Conservation (phyloP, 2,329 filamentous ascomycete species). For the Penicillium sp. region DNA sequence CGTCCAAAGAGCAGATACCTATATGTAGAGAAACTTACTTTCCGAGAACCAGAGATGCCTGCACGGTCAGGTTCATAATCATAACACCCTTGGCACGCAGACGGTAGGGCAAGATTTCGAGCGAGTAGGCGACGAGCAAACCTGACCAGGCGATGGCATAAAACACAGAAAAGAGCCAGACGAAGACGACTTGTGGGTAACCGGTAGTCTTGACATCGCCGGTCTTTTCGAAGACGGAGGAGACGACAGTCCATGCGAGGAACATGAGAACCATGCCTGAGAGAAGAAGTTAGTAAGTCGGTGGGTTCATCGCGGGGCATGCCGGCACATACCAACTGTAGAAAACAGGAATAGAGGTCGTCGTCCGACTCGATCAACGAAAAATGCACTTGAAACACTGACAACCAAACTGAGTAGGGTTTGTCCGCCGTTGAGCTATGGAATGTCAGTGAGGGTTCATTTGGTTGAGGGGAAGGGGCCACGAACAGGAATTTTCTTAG, state of each 20-base stretch:
- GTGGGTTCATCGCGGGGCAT: rapidly evolving
- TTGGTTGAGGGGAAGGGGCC: not conserved
- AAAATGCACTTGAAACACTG: slow-evolving; percentile 54
- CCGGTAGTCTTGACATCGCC: slow-evolving; percentile 14
- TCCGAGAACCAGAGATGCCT: slow-evolving; percentile 60
- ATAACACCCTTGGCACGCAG: slow-evolving; percentile 42
- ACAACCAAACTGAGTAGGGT: slow-evolving; percentile 60
- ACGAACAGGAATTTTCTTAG: slow-evolving; percentile 55
- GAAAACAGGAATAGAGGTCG: slow-evolving; percentile 54
- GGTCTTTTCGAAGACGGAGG: slow-evolving; percentile 46
- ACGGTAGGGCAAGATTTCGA: slow-evolving; percentile 36
- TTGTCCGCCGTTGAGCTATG: slow-evolving; percentile 53
- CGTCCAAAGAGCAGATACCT: no score
- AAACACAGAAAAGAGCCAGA: slow-evolving; percentile 29
- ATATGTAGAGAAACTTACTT: slow-evolving; percentile 45
- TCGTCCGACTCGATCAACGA: slow-evolving; percentile 56
- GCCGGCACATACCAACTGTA: slow-evolving; percentile 27
- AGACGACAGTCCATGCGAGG: slow-evolving; percentile 50
- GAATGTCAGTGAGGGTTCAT: slow-evolving; percentile 20
- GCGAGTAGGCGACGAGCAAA: slow-evolving; percentile 26
- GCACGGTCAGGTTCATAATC: slow-evolving; percentile 45
- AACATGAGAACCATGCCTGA: slow-evolving; percentile 45
- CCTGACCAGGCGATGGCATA: slow-evolving; percentile 32
- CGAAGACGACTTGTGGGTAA: slow-evolving; percentile 20
- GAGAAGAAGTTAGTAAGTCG: not conserved